Evolutionary conservation across 352 stramenopile genomes (phyloP).

Genomic region (Pythium sukuiense): DNA sequence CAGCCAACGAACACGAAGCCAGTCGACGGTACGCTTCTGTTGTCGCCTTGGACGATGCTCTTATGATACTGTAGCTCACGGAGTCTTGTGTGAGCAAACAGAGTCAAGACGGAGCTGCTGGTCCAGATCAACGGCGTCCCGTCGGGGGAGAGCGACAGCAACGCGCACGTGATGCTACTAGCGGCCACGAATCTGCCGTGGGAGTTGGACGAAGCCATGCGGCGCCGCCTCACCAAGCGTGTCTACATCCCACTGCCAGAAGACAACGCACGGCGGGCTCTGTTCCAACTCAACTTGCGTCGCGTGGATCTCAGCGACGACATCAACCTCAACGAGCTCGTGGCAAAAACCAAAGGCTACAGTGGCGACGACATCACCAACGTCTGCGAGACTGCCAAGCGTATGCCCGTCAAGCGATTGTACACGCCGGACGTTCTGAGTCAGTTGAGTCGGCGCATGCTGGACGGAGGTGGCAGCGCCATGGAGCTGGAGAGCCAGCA

Average conservation of each 20-base stretch:
- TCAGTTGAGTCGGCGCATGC: constrained; percentile 48
- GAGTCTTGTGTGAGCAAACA: constrained; percentile 21
- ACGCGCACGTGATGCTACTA: constrained; percentile 89
- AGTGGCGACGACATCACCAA: constrained; percentile 87
- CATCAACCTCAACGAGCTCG: constrained; percentile 61
- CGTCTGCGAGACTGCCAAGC: constrained; percentile 73
- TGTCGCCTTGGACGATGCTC: too few relatives aligned
- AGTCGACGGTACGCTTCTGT: constrained; percentile 52
- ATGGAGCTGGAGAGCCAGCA: constrained; percentile 52
- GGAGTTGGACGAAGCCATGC: constrained; percentile 96
- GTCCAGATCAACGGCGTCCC: constrained; percentile 97
- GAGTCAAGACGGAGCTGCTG: constrained; percentile 97
- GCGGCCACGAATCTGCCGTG: constrained; percentile 96
- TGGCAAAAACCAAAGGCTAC: constrained; percentile 74
- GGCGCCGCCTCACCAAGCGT: constrained; percentile 94
- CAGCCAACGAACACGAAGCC: constrained; percentile 81
- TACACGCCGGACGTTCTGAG: constrained; percentile 72
- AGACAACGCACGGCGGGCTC: constrained; percentile 28
- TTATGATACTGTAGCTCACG: too few relatives aligned
- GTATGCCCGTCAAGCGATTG: constrained; percentile 77
- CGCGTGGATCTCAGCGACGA: constrained; percentile 42
- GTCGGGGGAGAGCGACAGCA: constrained; percentile 40
- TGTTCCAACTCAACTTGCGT: constrained; percentile 39
- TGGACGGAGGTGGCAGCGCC: constrained; percentile 33
- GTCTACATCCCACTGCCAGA: constrained; percentile 85